Percentiles rank a stretch among this genome's conserved stretches.
These are phyloP conservation scores for Acacia melanoxylon DNA, from an alignment of 306 rosid genomes.

Conservation along the genomic window DNA sequence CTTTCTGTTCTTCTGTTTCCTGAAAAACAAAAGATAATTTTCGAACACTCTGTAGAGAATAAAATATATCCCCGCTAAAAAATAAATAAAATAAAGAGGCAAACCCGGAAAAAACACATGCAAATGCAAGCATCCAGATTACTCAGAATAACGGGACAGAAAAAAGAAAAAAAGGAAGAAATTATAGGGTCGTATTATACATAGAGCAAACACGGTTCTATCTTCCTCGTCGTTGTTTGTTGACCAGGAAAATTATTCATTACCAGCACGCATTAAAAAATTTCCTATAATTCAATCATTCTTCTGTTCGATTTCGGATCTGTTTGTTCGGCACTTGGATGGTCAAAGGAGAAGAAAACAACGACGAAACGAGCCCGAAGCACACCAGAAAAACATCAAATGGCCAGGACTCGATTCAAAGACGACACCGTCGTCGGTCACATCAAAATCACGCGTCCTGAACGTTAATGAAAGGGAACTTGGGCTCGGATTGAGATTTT, in stretches of 20 bases:
- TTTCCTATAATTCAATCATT: slow-evolving; percentile 18
- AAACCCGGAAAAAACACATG: slow-evolving; percentile 16
- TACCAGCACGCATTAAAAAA: not conserved
- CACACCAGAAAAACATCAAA: not conserved
- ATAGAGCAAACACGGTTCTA: slow-evolving; percentile 40
- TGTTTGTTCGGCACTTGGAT: not conserved
- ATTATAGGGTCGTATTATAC: not conserved
- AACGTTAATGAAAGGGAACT: not conserved
- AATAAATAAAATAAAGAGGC: not conserved
- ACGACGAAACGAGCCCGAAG: slow-evolving; percentile 12
- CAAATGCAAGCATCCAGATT: slow-evolving; percentile 19
- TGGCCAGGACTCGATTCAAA: not conserved
- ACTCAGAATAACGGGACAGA: not conserved
- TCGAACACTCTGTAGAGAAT: slow-evolving; percentile 3
- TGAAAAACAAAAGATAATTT: slow-evolving; percentile 14
- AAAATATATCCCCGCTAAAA: slow-evolving; percentile 2
- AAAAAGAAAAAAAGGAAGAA: not conserved
- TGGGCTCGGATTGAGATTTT: not conserved
- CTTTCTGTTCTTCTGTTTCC: not conserved
- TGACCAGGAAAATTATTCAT: slow-evolving; percentile 31
- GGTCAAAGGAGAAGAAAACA: slow-evolving; percentile 31
- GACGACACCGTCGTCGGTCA: not conserved
- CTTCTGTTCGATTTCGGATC: slow-evolving; percentile 8
- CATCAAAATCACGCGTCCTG: slow-evolving; percentile 8
- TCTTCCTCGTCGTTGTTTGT: slow-evolving; percentile 38